Evolutionary conservation across 805 yeast species (phyloP).

Genomic region (Lipomyces oligophaga): DNA sequence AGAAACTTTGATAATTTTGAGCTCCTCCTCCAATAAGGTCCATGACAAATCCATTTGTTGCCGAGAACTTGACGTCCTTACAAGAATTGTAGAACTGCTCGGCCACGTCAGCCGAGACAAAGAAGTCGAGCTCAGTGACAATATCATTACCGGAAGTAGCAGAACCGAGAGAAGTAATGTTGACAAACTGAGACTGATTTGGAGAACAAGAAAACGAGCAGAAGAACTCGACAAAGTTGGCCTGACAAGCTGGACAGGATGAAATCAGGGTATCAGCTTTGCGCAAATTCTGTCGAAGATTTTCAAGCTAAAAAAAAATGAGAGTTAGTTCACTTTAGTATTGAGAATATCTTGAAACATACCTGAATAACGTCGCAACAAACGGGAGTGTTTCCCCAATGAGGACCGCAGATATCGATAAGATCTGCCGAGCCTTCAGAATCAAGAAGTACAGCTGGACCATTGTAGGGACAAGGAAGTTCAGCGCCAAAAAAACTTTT

Average conservation of each 20-base stretch:
- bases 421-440: slow-evolving; percentile 46
- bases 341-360: too few relatives aligned
- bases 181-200: slow-evolving; percentile 68
- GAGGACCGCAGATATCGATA: slow-evolving; percentile 65
- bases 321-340: too few relatives aligned
- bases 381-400: slow-evolving; percentile 51
- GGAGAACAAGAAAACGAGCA: slow-evolving; percentile 88
- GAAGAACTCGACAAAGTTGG: slow-evolving; percentile 77
- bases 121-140: slow-evolving; percentile 68
- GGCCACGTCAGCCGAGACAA: slow-evolving; percentile 59
- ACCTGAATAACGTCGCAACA: slow-evolving; percentile 75
- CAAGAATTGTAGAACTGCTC: slow-evolving; percentile 72
- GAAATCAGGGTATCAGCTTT: slow-evolving; percentile 78
- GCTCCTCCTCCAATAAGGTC: slow-evolving; percentile 99
- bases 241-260: slow-evolving; percentile 89
- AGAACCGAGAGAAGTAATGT: slow-evolving; percentile 50
- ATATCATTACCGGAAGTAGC: slow-evolving; percentile 51
- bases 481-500: slow-evolving; percentile 70
- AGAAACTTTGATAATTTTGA: slow-evolving; percentile 59
- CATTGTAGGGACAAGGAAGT: slow-evolving; percentile 70
- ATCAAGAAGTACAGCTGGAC: slow-evolving; percentile 47
- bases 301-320: slow-evolving; percentile 32
- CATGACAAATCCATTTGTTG: slow-evolving; percentile 95
- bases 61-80: slow-evolving; percentile 82
- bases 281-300: slow-evolving; percentile 56